Percentiles rank a stretch among this genome's conserved stretches.
Evolutionary conservation across 2,329 filamentous ascomycete genomes (phyloP).

Genomic region (Penicillium sp.): DNA sequence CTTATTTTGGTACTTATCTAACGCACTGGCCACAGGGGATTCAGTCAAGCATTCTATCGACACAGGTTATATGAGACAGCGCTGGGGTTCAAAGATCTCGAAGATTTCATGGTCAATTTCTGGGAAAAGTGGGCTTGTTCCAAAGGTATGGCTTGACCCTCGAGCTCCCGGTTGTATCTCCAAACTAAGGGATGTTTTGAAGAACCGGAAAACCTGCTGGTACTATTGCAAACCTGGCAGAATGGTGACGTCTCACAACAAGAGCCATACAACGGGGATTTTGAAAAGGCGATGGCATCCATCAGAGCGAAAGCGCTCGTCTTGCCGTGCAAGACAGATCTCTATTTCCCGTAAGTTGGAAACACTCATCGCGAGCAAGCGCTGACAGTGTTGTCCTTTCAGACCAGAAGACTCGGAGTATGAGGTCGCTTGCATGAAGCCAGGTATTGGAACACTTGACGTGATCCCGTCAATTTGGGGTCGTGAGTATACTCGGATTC

Average conservation of each 20-base stretch:
- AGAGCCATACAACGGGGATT: conserved; percentile 63
- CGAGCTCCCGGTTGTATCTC: neutral
- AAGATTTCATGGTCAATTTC: conserved; percentile 70
- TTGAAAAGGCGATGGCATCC: conserved; percentile 60
- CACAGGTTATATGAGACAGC: conserved; percentile 62
- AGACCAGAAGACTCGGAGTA: conserved; percentile 72
- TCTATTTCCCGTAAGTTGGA: conserved; percentile 67
- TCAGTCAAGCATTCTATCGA: conserved; percentile 74
- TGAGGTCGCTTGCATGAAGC: conserved; percentile 62
- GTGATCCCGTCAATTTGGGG: conserved; percentile 63
- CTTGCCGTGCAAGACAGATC: conserved; percentile 66
- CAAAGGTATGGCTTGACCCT: conserved; percentile 49
- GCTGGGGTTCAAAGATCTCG: conserved; percentile 64
- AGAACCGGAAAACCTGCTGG: conserved; percentile 70
- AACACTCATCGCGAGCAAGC: neutral
- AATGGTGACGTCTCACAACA: conserved; percentile 66
- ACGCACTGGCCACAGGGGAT: conserved; percentile 52
- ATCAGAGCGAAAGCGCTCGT: conserved; percentile 72
- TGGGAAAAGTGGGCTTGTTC: conserved; percentile 72
- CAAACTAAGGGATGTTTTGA: neutral
- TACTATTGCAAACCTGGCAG: conserved; percentile 78
- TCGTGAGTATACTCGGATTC: conserved; percentile 42
- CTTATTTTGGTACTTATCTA: neutral
- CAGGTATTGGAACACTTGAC: conserved; percentile 54
- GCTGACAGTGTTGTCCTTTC: neutral